Conservation (phyloP, 169 alveolate genomes). For the Eimeria tenella region DNA sequence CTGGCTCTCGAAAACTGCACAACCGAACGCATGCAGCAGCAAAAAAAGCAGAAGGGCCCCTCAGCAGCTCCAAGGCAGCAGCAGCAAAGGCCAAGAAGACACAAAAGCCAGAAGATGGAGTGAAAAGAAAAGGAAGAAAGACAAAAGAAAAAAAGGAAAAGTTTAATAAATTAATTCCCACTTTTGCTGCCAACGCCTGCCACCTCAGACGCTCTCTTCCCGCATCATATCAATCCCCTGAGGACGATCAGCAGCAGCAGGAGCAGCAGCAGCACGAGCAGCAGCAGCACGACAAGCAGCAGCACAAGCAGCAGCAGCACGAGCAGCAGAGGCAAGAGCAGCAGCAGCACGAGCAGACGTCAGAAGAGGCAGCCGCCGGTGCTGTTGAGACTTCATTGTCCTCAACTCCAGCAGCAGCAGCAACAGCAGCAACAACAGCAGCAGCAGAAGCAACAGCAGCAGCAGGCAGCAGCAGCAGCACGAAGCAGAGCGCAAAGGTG, state of each 20-base stretch:
- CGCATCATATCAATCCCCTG: neutral
- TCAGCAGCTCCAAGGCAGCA: neutral
- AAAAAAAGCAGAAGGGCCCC: neutral
- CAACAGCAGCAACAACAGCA: neutral
- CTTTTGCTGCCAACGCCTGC: constrained; percentile 1
- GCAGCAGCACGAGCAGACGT: neutral
- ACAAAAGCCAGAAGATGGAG: neutral
- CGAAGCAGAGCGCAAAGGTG: neutral
- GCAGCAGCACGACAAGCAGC: neutral
- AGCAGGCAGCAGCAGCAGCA: neutral
- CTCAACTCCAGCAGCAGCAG: neutral
- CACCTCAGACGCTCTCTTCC: constrained; percentile 22
- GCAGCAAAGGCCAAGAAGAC: neutral
- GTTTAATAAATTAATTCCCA: neutral
- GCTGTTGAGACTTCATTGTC: no score
- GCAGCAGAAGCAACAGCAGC: neutral
- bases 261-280: neutral
- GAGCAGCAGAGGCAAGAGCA: constrained; percentile 25
- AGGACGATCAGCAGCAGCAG: neutral
- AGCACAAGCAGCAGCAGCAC: constrained; percentile 9
- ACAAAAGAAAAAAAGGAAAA: neutral
- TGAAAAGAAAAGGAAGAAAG: neutral
- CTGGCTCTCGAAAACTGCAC: no score
- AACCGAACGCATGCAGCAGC: neutral
- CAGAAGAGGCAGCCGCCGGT: neutral